phyloP scores from a whole-genome alignment of 257 asterid genomes.

The Paulownia fortunei region DNA sequence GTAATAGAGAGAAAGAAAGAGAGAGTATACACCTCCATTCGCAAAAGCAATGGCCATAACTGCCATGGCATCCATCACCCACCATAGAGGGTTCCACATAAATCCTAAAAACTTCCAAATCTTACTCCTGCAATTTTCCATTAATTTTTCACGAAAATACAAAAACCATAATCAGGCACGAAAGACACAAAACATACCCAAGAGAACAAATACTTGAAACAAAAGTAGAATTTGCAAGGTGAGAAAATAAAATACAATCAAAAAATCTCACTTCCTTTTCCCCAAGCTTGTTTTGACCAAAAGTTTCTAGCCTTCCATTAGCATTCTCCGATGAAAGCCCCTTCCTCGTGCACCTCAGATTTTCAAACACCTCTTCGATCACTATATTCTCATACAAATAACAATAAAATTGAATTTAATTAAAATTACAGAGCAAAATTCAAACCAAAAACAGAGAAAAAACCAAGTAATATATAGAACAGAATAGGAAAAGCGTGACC shows the following conservation, averaged over 20 bases:
- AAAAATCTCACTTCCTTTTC: conserved; percentile 60
- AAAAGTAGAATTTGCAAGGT: not conserved
- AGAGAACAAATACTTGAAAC: not conserved
- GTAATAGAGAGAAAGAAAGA: no score
- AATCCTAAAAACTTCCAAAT: conserved; percentile 55
- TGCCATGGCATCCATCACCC: conserved; percentile 74
- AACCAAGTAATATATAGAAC: not conserved
- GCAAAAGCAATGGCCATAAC: conserved; percentile 65
- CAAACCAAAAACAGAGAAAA: conserved; percentile 4
- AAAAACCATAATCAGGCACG: conserved; percentile 12
- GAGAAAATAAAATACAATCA: not conserved
- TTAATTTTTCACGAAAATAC: not conserved
- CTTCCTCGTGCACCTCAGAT: conserved; percentile 59
- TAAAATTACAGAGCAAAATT: not conserved
- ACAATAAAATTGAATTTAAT: not conserved
- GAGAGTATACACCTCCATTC: conserved; percentile 54
- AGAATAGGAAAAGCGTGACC: not conserved
- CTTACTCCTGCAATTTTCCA: conserved; percentile 51
- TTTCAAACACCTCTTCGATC: conserved; percentile 66
- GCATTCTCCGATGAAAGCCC: conserved; percentile 66
- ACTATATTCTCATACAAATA: conserved; percentile 64
- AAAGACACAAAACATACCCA: not conserved
- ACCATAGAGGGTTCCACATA: conserved; percentile 65
- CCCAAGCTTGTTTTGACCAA: conserved; percentile 79
- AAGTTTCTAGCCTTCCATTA: conserved; percentile 55